A percentile compares a stretch with the other conserved stretches of the same genome.
phyloP scores from a whole-genome alignment of 371 early-diverging fungal genomes.

The Haplosporangium sp. region DNA sequence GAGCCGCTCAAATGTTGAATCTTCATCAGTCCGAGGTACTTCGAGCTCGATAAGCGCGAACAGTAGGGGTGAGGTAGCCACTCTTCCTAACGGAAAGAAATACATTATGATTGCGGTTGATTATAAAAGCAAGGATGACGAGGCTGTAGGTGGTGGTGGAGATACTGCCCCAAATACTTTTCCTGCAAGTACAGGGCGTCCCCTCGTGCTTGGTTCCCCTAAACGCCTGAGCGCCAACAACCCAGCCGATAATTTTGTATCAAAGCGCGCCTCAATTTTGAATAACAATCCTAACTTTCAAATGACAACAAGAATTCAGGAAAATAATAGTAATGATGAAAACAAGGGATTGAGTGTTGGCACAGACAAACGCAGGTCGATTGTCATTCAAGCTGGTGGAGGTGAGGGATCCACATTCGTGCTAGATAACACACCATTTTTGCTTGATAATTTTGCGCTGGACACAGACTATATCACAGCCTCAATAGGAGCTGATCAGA shows the following conservation, averaged over 20 bases:
- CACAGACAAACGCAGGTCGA: slow-evolving; percentile 29
- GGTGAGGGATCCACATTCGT: slow-evolving; percentile 46
- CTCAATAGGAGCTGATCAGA: neutral
- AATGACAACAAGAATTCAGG: slow-evolving; percentile 31
- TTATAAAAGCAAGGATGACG: slow-evolving; percentile 19
- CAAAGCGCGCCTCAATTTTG: slow-evolving; percentile 14
- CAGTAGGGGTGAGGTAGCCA: slow-evolving; percentile 29
- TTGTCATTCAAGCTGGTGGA: slow-evolving; percentile 38
- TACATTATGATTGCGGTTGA: slow-evolving; percentile 19
- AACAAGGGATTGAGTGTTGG: slow-evolving; percentile 1
- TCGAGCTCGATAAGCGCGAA: slow-evolving; percentile 21
- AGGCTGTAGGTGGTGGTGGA: neutral
- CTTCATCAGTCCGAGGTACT: neutral
- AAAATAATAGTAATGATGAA: neutral
- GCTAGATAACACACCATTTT: slow-evolving; percentile 44
- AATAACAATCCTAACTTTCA: slow-evolving; percentile 19
- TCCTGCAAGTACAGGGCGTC: neutral
- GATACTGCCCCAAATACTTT: neutral
- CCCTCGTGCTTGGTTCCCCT: neutral
- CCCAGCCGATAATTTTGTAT: neutral
- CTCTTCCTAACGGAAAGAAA: slow-evolving; percentile 31
- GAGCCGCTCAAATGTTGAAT: neutral
- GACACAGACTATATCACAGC: slow-evolving; percentile 34
- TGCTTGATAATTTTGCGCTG: slow-evolving; percentile 49
- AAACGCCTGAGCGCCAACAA: slow-evolving; percentile 19